Evolutionary conservation across 2,329 filamentous ascomycete species (phyloP).

Genomic region (Zopfia rhizophila): DNA sequence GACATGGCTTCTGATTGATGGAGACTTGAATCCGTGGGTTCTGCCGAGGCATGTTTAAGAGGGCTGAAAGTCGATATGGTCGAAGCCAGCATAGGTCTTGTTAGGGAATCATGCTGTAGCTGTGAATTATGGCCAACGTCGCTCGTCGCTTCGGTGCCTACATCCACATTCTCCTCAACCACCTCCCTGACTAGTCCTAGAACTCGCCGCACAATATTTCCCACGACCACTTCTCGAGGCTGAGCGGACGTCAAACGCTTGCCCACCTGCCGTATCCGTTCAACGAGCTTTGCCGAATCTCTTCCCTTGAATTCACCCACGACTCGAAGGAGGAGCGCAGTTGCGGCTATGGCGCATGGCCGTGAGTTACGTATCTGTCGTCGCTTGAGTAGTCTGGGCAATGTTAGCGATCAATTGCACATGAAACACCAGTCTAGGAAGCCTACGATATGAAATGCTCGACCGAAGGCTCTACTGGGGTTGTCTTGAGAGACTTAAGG

Average conservation of each 20-base stretch:
- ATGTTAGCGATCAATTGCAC: conserved; percentile 18
- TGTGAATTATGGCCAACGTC: conserved; percentile 67
- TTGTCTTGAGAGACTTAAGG: conserved; percentile 79
- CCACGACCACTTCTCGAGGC: conserved; percentile 89
- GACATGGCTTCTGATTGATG: conserved; percentile 42
- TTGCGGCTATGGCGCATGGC: conserved; percentile 89
- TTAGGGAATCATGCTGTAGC: conserved; percentile 47
- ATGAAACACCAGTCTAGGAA: conserved; percentile 13
- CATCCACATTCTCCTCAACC: conserved; percentile 81
- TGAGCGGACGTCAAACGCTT: conserved; percentile 82
- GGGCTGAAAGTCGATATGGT: conserved; percentile 60
- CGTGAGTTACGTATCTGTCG: conserved; percentile 89
- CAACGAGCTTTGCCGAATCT: conserved; percentile 81
- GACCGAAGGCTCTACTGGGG: conserved; percentile 81
- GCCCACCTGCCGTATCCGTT: conserved; percentile 82
- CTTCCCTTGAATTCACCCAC: conserved; percentile 83
- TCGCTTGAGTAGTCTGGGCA: conserved; percentile 80
- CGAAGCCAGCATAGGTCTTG: conserved; percentile 51
- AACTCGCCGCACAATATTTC: conserved; percentile 92
- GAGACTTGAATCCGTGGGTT: conserved; percentile 44
- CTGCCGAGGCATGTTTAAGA: conserved; percentile 54
- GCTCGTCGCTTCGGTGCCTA: conserved; percentile 65
- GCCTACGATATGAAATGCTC: conserved; percentile 84
- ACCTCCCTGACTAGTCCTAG: conserved; percentile 92
- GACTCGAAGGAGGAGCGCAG: conserved; percentile 86